Evolutionary conservation across 257 asterid species (phyloP).

Genomic region (Solanum piurae): DNA sequence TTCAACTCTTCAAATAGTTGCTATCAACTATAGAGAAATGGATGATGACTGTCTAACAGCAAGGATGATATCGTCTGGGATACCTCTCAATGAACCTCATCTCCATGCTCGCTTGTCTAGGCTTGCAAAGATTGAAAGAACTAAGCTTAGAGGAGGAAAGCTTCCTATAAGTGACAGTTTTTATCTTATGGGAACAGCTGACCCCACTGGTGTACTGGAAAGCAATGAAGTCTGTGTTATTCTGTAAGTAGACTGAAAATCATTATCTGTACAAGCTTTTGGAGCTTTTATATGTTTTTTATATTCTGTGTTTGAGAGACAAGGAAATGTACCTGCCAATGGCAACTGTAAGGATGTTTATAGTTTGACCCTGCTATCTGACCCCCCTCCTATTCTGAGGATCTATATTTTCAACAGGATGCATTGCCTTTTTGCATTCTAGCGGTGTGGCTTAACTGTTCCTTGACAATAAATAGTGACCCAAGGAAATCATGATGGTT

Average conservation of each 20-base stretch:
- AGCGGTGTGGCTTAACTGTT: not conserved
- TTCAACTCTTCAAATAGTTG: conserved; percentile 38
- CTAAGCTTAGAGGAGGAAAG: conserved; percentile 43
- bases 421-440: not conserved
- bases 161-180: conserved; percentile 62
- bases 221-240: conserved; percentile 69
- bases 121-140: conserved; percentile 27
- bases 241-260: conserved; percentile 40
- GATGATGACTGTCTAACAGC: conserved; percentile 31
- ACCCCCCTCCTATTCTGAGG: not conserved
- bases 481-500: not conserved
- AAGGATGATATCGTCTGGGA: conserved; percentile 58
- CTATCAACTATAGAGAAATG: conserved; percentile 33
- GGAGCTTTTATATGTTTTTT: not conserved
- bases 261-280: not conserved
- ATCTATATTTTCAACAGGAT: not conserved
- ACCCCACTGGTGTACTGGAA: conserved; percentile 57
- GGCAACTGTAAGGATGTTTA: conserved; percentile 32
- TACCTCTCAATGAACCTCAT: conserved; percentile 66
- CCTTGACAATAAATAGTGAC: not conserved
- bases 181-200: conserved; percentile 92
- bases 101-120: conserved; percentile 45
- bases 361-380: not conserved
- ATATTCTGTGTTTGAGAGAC: not conserved
- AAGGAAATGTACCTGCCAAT: not conserved